Base-by-base conservation (phyloP, 768 basidiomycete genomes). In the Lactarius pseudohatsudake region DNA sequence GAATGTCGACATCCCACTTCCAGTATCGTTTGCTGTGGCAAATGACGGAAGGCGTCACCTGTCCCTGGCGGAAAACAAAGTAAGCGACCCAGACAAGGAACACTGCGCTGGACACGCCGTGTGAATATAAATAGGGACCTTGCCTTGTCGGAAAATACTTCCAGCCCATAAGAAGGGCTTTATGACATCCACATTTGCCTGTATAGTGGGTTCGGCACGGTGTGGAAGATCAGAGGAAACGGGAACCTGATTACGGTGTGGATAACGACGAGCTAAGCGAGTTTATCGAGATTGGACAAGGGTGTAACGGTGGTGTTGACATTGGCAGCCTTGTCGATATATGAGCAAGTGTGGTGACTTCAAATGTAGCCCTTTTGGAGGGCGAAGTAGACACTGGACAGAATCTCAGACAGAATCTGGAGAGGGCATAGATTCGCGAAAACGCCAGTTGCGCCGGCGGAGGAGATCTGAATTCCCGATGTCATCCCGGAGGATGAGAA, bases 141-240 rank as follows among this genome's bases (percentile, higher is more conserved):
- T 76, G 80, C 81, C 26, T 68, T 72, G 38, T 79, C 75, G 57
- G 80, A 75, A 22, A 79, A 75, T 69, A 78, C 81, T 75, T 82
- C 85, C 72, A 85, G 65, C 0, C 88, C 88, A 13, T 72, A 77
- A 90, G 73, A 13, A 83, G 81, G 1, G 84, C 82, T 72, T 71
- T 0, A 81, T 62, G 61, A 86, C 74, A 68, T 89, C 86, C 4
- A 79, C 64, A 69, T 83, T 78, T 1, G 80, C 80, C 81, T 82
- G 58, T 5, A 38, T 1, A 38, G 36, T 38, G 11, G 36, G 38
- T 40, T 15, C 38, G 50, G 57, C 47, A 61, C 75, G 38, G 59
- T 38, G 20, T 26, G 22, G 4, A 13, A 15, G 20, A 50, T 5
- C 4, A 34, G 6, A 11, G 26, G 47, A 9, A 26, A 22, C 2